These are phyloP conservation scores for Diaporthe eres DNA, from an alignment of 2,329 filamentous ascomycete genomes.

Conservation along the genomic window DNA sequence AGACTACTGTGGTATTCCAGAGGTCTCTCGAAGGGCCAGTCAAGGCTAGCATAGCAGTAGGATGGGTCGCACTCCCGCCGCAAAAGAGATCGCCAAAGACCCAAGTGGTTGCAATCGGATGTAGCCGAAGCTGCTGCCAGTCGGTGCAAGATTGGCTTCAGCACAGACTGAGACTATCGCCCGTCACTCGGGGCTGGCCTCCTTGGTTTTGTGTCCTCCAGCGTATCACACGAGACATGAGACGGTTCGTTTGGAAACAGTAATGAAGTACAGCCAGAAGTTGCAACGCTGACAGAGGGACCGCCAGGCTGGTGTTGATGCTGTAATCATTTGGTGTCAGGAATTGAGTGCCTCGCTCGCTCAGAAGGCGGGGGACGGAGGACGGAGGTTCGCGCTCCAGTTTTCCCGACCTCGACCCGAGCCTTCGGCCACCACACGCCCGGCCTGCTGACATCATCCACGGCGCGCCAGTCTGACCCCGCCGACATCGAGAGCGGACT, in stretches of 20 bases:
- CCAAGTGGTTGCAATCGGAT: constrained; percentile 23
- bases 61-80: not conserved
- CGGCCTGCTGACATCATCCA: not conserved
- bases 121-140: constrained; percentile 18
- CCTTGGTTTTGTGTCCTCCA: not conserved
- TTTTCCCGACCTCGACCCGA: constrained; percentile 27
- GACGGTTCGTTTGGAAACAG: not conserved
- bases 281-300: not conserved
- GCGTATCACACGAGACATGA: not conserved
- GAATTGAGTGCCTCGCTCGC: not conserved
- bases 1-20: not conserved
- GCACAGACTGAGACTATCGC: constrained; percentile 16
- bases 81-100: constrained; percentile 16
- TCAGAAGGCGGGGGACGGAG: not conserved
- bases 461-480: constrained; percentile 15
- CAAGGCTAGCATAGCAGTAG: not conserved
- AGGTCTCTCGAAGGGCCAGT: not conserved
- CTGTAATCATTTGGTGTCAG: not conserved
- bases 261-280: too few species aligned
- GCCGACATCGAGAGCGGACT: not conserved
- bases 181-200: not conserved
- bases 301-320: not conserved
- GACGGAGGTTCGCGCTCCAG: constrained; percentile 29
- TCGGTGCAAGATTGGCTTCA: constrained; percentile 27
- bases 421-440: not conserved